phyloP scores from a whole-genome alignment of 1,284 basidiomycete species.

The Apiotrichum laibachii region DNA sequence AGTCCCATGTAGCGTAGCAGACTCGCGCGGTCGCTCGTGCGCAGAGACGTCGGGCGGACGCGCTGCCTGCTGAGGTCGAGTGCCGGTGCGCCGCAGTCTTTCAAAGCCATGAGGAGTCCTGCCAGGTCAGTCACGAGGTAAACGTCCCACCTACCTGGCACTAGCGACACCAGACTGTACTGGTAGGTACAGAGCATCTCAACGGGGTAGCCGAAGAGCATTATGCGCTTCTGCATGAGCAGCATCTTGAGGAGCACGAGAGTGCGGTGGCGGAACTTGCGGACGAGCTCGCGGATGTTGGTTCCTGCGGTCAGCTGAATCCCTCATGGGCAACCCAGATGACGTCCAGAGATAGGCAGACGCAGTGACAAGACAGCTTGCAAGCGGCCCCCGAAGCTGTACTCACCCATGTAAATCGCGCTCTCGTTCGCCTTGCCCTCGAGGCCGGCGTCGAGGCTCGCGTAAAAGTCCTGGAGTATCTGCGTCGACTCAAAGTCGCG shows the following conservation, averaged over 20 bases:
- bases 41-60: conserved; percentile 68
- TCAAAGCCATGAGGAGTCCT: conserved; percentile 80
- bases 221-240: conserved; percentile 87
- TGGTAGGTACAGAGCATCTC: conserved; percentile 96
- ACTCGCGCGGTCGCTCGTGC: conserved; percentile 86
- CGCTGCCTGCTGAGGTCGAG: conserved; percentile 64
- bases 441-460: conserved; percentile 61
- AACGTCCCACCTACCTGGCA: conserved; percentile 61
- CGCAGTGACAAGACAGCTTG: too few relatives aligned
- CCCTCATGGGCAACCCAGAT: not conserved
- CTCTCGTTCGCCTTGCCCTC: conserved; percentile 44
- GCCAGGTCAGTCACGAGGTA: not conserved
- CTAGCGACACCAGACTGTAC: conserved; percentile 84
- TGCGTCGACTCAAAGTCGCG: conserved; percentile 78
- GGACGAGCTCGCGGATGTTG: conserved; percentile 85
- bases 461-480: conserved; percentile 79
- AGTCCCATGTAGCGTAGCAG: conserved; percentile 88
- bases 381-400: not conserved
- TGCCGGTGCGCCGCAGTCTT: conserved; percentile 87
- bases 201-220: conserved; percentile 96
- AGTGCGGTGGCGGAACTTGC: conserved; percentile 89
- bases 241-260: conserved; percentile 92
- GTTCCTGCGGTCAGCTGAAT: conserved; percentile 60
- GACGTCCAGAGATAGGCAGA: too few relatives aligned
- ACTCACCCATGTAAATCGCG: conserved; percentile 49